A percentile compares a stretch with the other conserved stretches of the same genome.
phyloP scores from a whole-genome alignment of 1,284 basidiomycete species.

The Apiotrichum brassicae region DNA sequence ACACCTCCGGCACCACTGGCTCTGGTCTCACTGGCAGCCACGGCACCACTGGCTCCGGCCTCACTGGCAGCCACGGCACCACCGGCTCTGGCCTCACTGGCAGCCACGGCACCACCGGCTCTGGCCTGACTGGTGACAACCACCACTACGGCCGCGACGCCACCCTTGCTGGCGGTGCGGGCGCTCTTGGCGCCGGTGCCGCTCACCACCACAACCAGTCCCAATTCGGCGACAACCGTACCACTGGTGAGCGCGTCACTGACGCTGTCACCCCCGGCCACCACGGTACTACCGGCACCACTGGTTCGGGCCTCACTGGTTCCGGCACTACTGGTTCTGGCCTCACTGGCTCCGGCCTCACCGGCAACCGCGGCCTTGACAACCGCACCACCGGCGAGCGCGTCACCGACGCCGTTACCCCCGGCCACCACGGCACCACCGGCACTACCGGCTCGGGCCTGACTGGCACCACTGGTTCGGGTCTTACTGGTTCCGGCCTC shows the following conservation, averaged over 20 bases:
- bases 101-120: neutral
- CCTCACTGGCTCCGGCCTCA: no score
- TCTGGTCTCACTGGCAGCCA: neutral
- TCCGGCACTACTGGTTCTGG: neutral
- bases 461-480: neutral
- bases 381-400: no score
- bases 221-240: neutral
- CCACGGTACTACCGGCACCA: neutral
- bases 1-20: neutral
- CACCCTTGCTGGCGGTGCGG: neutral
- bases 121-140: neutral
- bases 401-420: neutral
- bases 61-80: neutral
- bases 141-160: neutral
- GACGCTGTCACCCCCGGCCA: neutral
- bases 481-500: neutral
- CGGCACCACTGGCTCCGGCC: neutral
- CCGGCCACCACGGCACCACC: neutral
- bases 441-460: neutral
- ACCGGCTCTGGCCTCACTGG: neutral
- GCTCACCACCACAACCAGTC: neutral
- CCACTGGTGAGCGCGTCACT: neutral
- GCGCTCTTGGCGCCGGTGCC: neutral
- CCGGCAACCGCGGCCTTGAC: no score
- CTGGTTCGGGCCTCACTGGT: neutral